Base-by-base conservation (phyloP, 164 flowering plant species). In the Chloranthus sessilifolius region DNA sequence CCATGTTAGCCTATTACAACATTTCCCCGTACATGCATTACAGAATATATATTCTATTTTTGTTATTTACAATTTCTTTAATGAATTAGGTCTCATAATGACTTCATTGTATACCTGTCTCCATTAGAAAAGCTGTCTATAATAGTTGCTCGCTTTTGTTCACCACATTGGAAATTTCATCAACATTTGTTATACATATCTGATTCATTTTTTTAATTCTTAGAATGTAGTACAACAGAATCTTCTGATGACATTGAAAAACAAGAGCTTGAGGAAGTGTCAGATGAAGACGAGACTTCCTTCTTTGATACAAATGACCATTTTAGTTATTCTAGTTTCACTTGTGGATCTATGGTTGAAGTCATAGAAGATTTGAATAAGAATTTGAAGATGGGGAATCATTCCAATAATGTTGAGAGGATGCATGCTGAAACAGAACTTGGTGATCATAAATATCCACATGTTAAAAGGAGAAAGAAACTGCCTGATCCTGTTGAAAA, bases 161-260 rank as follows among this genome's bases (percentile, higher is more conserved):
- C n/a, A n/a, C n/a, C n/a, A n/a, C n/a, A n/a, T n/a, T n/a, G n/a
- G n/a, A n/a, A n/a, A n/a, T n/a, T n/a, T n/a, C n/a, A n/a, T n/a
- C n/a, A n/a, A n/a, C n/a, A n/a, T n/a, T 25, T 11, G 3, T n/a
- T 43, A 11, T 43, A 28, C 6, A n/a, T 27, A 25, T 31, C 20
- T 60, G 49, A 59, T 46, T 22, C 52, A 36, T 42, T 58, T 19
- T 65, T 56, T 25, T 66, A 50, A 17, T 47, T 36, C 62, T 41
- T 68, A 89, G 97, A 82, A 53, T 86, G 78, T 68, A 82, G 97
- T 73, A 82, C 88, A 8, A 86, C 90, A 27, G 88, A 76, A 71
- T 85, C 92, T 49, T 83, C 95, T 25, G 97, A 89, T 69, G 97
- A 81, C 59, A 67, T 80, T 60, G 97, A 78, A 73, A 89, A 81